These are phyloP conservation scores for Tricholoma hemisulphureum DNA, from an alignment of 768 basidiomycete species.

Conservation along the genomic window DNA sequence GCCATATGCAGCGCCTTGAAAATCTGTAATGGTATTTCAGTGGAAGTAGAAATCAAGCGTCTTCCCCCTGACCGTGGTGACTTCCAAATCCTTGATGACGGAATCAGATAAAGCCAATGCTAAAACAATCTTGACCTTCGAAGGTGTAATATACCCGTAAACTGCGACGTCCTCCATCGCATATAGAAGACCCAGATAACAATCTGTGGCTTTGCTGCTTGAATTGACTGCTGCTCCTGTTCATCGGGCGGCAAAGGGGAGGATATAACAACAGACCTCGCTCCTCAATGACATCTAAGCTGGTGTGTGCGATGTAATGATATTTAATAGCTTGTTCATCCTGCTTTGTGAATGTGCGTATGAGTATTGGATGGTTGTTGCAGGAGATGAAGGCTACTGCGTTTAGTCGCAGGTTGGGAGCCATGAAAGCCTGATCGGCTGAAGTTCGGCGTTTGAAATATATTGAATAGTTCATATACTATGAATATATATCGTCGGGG, in stretches of 20 bases:
- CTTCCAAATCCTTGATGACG: slow-evolving; percentile 76
- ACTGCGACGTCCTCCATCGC: slow-evolving; percentile 92
- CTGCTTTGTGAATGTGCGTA: slow-evolving; percentile 65
- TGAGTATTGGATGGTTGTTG: slow-evolving; percentile 77
- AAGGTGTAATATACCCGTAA: slow-evolving; percentile 87
- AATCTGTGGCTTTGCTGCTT: slow-evolving; percentile 64
- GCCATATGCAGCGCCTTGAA: slow-evolving; percentile 90
- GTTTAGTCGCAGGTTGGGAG: slow-evolving; percentile 66
- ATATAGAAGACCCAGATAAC: slow-evolving; percentile 83
- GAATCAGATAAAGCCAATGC: slow-evolving; percentile 78
- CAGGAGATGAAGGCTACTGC: slow-evolving; percentile 86
- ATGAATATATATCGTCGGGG: no score
- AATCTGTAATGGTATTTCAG: slow-evolving; percentile 45
- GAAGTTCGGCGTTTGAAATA: background rate
- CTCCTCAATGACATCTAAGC: slow-evolving; percentile 89
- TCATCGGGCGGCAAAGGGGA: background rate
- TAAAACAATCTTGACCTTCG: slow-evolving; percentile 84
- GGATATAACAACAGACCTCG: slow-evolving; percentile 55
- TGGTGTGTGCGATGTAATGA: slow-evolving; percentile 89
- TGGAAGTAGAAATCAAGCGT: background rate
- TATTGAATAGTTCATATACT: no score
- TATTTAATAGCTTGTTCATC: slow-evolving; percentile 68
- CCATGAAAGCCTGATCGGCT: slow-evolving; percentile 39
- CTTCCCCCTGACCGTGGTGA: slow-evolving; percentile 57
- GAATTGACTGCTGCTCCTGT: slow-evolving; percentile 35